Percentiles rank a stretch among this genome's conserved stretches.
These are phyloP conservation scores for Candida palmyrensis DNA, from an alignment of 805 yeast species.

Conservation along the genomic window DNA sequence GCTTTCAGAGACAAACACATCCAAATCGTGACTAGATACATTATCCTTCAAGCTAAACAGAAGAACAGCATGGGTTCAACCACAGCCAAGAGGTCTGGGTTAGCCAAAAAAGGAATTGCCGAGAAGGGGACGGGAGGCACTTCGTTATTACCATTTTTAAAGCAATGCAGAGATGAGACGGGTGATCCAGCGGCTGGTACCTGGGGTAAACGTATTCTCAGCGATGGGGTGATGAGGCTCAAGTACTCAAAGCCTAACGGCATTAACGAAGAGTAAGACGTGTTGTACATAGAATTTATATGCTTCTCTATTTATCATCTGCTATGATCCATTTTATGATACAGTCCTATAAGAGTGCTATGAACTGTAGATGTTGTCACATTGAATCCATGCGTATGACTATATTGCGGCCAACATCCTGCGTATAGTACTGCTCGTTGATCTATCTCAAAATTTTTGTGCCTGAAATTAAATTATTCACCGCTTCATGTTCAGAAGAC, in stretches of 20 bases:
- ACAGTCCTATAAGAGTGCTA: too few relatives aligned
- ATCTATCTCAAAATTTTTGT: too few relatives aligned
- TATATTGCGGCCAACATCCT: too few relatives aligned
- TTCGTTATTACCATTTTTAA: slow-evolving; percentile 81
- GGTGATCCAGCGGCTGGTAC: slow-evolving; percentile 89
- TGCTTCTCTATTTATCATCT: too few relatives aligned
- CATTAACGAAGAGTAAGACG: slow-evolving; percentile 33
- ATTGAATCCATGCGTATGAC: too few relatives aligned
- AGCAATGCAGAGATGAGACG: slow-evolving; percentile 94
- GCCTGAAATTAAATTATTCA: too few relatives aligned
- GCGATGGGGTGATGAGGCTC: slow-evolving; percentile 47
- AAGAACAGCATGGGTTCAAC: slow-evolving; percentile 48
- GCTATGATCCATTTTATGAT: too few relatives aligned
- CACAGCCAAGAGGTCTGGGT: slow-evolving; percentile 61
- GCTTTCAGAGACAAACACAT: slow-evolving; percentile 89
- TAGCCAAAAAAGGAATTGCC: slow-evolving; percentile 52
- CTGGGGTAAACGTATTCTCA: slow-evolving; percentile 78
- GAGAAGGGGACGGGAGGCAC: slow-evolving; percentile 94
- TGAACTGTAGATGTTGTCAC: too few relatives aligned
- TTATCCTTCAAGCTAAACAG: slow-evolving; percentile 71
- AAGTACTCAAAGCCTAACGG: slow-evolving; percentile 35
- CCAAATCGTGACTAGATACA: slow-evolving; percentile 85
- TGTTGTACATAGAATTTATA: too few relatives aligned
- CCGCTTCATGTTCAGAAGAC: slow-evolving; percentile 12
- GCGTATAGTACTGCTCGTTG: too few relatives aligned